Evolutionary conservation across 1,284 basidiomycete genomes (phyloP).

Genomic region (Coniophora puteana): DNA sequence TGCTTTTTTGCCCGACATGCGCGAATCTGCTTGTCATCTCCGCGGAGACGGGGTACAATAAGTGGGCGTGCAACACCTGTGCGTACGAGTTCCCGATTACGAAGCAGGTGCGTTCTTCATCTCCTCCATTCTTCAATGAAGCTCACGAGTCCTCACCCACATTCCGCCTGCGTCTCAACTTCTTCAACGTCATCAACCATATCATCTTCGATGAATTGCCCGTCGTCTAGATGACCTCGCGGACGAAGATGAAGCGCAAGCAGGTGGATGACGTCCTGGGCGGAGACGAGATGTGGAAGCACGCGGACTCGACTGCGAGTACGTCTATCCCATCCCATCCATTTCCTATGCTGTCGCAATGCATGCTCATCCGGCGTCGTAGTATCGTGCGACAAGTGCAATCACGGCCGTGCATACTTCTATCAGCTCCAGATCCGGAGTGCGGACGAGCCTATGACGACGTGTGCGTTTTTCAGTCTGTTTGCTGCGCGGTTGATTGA

Average conservation of each 20-base stretch:
- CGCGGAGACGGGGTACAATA: slow-evolving; percentile 71
- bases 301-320: slow-evolving; percentile 90
- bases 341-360: slow-evolving; percentile 1
- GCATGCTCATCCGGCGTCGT: not conserved
- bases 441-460: slow-evolving; percentile 97
- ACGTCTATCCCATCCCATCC: slow-evolving; percentile 17
- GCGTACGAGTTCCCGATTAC: slow-evolving; percentile 93
- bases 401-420: slow-evolving; percentile 86
- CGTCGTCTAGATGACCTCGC: slow-evolving; percentile 72
- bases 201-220: not conserved
- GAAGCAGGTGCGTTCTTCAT: slow-evolving; percentile 54
- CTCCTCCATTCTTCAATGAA: not conserved
- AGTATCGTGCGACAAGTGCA: slow-evolving; percentile 91
- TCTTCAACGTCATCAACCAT: not conserved
- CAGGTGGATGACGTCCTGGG: slow-evolving; percentile 92
- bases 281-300: slow-evolving; percentile 92
- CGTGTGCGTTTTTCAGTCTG: slow-evolving; percentile 63
- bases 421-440: slow-evolving; percentile 96
- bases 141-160: not conserved
- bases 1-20: slow-evolving; percentile 96
- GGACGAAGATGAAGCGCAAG: slow-evolving; percentile 82
- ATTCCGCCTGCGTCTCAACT: too few species aligned
- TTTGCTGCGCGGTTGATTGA: slow-evolving; percentile 6
- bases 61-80: slow-evolving; percentile 94
- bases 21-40: slow-evolving; percentile 88